Evolutionary conservation across 306 rosid species (phyloP), one percentile per base, ranked within the genome.

Genomic region (Elaeagnus macrophylla): DNA sequence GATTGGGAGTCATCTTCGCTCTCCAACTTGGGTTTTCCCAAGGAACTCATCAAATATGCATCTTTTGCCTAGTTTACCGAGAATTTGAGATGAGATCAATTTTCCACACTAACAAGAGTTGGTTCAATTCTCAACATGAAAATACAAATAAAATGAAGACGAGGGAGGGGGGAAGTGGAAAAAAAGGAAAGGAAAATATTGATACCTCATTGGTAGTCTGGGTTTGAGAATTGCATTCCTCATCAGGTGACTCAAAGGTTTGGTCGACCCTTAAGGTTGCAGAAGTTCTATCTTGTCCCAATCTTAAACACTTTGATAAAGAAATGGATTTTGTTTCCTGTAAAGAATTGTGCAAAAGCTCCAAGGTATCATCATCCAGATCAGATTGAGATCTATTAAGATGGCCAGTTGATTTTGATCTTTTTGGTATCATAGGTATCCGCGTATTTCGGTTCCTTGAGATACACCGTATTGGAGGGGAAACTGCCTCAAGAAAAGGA

Each of bases 391-490:
- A 68, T 67, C 67, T 57, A 70, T 52, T 66, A 52, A 54, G 65
- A 39, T 72, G 70, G 51, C 48, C 49, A 45, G 71, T 63, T 65
- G 82, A 48, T 65, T 82, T 75, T 66, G 90, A 67, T 74, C 79
- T 81, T 81, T 80, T 84, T 86, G 76, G 75, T 53, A 53, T 72
- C 20, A 71, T 43, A 51, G 95, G 81, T 51, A 72, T 64, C 54
- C 77, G 75, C 44, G 83, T 72, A 67, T 71, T 86, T 37, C 83
- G 83, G 52, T 81, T 82, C 71, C 90, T 70, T 14, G 97, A 90
- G 61, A 86, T 83, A 56, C 95, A 86, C 37, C 88, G 94, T 74
- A 90, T 80, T 58, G 94, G 91, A 74, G 64, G 82, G 18, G 88
- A 76, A 59, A 56, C 51, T 62, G 83, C 65, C 77, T 81, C 83